Percentiles rank a stretch among this genome's conserved stretches.
phyloP scores from a whole-genome alignment of 2,329 filamentous ascomycete genomes.

The Ascochyta clinopodiicola region DNA sequence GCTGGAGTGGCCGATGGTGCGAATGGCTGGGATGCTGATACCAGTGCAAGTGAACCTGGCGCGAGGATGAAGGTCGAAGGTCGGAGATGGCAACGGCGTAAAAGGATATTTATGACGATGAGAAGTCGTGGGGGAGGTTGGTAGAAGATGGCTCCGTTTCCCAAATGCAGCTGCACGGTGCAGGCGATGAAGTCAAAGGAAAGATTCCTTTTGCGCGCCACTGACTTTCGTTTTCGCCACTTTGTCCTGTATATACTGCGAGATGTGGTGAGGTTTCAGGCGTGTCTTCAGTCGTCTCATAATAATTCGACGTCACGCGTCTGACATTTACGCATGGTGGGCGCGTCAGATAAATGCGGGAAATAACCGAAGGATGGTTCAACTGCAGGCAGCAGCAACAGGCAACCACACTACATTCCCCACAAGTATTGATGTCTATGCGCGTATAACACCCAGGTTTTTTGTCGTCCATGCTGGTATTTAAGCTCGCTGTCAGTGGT shows the following conservation, averaged over 20 bases:
- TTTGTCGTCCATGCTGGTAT: background rate
- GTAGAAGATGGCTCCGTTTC: background rate
- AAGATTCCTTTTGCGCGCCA: conserved; percentile 1
- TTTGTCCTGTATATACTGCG: background rate
- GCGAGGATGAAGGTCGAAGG: background rate
- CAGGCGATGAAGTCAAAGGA: conserved; percentile 1
- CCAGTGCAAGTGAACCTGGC: background rate
- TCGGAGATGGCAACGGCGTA: background rate
- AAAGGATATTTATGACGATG: background rate
- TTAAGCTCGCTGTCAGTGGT: background rate
- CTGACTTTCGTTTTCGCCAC: background rate
- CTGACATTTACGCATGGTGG: background rate
- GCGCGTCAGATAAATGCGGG: conserved; percentile 8
- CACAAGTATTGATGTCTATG: background rate
- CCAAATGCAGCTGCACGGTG: background rate
- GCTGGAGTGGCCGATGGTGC: background rate
- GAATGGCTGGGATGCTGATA: background rate
- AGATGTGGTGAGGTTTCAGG: background rate
- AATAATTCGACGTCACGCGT: conserved; percentile 9
- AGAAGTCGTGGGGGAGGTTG: background rate
- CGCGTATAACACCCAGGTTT: background rate
- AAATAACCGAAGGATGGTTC: conserved; percentile 6
- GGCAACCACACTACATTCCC: conserved; percentile 2
- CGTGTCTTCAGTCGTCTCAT: background rate
- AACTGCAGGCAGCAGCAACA: conserved; percentile 12